Base-by-base conservation (phyloP, 129 eudicot species). In the Flaveria robusta region DNA sequence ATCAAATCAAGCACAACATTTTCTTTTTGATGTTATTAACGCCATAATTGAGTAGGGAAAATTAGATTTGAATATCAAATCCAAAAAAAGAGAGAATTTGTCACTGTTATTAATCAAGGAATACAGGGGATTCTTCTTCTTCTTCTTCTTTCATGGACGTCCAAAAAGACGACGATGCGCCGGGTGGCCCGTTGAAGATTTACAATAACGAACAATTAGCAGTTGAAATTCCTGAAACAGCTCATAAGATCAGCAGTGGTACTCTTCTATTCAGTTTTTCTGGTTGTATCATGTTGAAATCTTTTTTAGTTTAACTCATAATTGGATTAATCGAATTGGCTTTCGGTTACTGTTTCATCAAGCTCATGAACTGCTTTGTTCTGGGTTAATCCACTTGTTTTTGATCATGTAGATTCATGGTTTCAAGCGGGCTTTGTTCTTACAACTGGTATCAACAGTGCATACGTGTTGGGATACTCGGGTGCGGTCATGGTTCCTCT, bases 371-470 rank as follows among this genome's bases (percentile, higher is more conserved):
- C 51, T 46, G 52, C 15, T 60, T 8, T 31, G 19, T 69, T 84
- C 23, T 26, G 52, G n/a, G 16, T 26, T 12, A 51, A 37, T 66
- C 31, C 13, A 37, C 68, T 52, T 41, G 20, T 37, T 79, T 70
- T 74, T 62, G 4, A 42, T 51, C 64, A 67, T 86, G 86, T 72
- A 95, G 99, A 95, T 84, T 95, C 99, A 22, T 95, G 99, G 97
- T 86, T 89, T 66, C 99, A 95, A 85, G 99, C 77, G 77, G 99
- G 92, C 5, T 89, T 91, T 82, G 88, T 95, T 72, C 96, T 95
- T 45, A 91, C 97, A 18, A 91, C 99, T 3, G 97, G 97, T 60
- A 87, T 95, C 74, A 95, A 95, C 89, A 91, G 99, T 71, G 97
- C 87, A 5, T 95, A 89, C 34, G 96, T 91, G 79, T 84, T 95